Conservation (phyloP, 106 monocot species). For the Phalaenopsis aphrodite region DNA sequence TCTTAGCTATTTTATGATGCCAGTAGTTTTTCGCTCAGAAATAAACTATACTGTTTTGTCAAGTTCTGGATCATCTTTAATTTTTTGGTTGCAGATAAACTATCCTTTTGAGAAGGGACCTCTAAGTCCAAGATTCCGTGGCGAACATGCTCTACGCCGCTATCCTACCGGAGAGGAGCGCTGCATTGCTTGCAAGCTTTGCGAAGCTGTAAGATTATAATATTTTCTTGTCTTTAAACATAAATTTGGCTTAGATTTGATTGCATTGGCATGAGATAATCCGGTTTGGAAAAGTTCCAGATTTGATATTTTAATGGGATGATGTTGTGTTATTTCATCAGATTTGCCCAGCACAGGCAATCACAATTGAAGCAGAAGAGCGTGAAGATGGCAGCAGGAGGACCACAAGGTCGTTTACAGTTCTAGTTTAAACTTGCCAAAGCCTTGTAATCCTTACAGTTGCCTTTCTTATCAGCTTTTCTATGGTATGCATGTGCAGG, state of each 20-base stretch:
- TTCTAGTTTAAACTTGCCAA: background rate
- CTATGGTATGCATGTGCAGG: constrained; percentile 25
- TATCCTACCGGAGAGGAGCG: constrained; percentile 96
- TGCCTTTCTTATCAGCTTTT: background rate
- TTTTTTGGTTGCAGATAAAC: constrained; percentile 51
- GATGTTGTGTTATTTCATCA: constrained; percentile 11
- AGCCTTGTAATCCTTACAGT: background rate
- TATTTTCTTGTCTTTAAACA: background rate
- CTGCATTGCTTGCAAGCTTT: constrained; percentile 97
- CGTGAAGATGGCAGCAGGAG: constrained; percentile 95
- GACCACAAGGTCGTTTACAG: constrained; percentile 58
- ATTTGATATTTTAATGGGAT: background rate
- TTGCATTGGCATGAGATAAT: background rate
- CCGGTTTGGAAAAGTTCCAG: background rate
- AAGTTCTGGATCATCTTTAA: background rate
- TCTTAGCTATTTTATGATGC: background rate
- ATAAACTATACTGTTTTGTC: background rate
- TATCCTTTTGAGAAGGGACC: constrained; percentile 99
- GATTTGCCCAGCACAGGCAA: constrained; percentile 99
- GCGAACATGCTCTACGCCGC: constrained; percentile 92
- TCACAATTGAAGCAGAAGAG: constrained; percentile 96
- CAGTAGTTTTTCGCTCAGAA: background rate
- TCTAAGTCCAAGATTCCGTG: constrained; percentile 85
- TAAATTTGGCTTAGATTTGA: background rate
- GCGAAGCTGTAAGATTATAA: constrained; percentile 73